Base-by-base conservation (phyloP, 1,139 yeast genomes). In the Geotrichum candidum region DNA sequence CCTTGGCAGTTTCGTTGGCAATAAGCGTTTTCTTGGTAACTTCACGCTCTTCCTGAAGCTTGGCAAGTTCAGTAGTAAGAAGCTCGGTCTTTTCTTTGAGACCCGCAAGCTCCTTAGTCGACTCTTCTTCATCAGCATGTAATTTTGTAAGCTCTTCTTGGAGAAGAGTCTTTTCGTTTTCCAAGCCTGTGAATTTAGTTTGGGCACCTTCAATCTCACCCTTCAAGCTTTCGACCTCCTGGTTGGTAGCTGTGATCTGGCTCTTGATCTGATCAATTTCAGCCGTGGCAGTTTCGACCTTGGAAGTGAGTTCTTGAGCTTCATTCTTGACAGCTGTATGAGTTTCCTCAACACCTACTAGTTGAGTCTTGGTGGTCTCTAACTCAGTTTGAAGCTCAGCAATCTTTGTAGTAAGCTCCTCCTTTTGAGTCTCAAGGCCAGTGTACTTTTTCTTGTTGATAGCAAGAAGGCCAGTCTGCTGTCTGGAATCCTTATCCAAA, bases 391-490 rank as follows among this genome's bases (percentile, higher is more conserved):
- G 77, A 65, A 80, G 71, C 60, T 74, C 79, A 5, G n/a, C 11
- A 4, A 55, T 11, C 27, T 55, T 33, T 15, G 45, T 48, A 27
- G 27, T 22, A 3, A 55, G 45, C 18, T 46, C 46, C 23, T 80
- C 82, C 54, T 84, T 80, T 69, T 87, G 88, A 9, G 73, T 72
- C 65, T 76, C 76, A 51, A 83, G 73, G 31, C 87, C 84, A 57
- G 83, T 86, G 60, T 86, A 80, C 72, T 90, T 96, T 45, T 88
- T 85, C 61, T 84, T 80, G 68, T 83, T 83, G 33, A 89, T 90
- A 50, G 86, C 81, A 27, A 82, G 79, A 68, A 87, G 78, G 62
- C 88, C 87, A 61, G 80, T 77, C 56, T 88, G 83, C 68, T 84
- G 86, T 66, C 80, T 83, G 57, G 81, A 79, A 63, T 85, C 89